Base-by-base conservation (phyloP, 176 grass and related monocot genomes). In the Olyra latifolia region DNA sequence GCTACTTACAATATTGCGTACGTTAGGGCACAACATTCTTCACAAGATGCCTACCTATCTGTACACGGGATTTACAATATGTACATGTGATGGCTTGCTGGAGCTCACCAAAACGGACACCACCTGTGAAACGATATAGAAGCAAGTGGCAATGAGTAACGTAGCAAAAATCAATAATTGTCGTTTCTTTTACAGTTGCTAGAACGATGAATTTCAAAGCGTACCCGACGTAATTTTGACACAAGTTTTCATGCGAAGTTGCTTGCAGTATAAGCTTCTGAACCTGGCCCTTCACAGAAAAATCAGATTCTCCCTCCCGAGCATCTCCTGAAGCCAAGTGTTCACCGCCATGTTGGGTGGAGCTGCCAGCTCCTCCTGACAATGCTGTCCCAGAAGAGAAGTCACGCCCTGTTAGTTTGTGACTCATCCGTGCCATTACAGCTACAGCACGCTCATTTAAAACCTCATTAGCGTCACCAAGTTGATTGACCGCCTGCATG, bases 341-440 rank as follows among this genome's bases (percentile, higher is more conserved):
- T 35, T 86, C 95, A 22, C 74, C 71, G 10, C 72, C 79, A 85
- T 87, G 78, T 66, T 85, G 89, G 71, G 35, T 72, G 10, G 80
- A 75, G 65, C 50, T 82, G 11, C 74, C 86, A 72, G 71, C 41
- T 15, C 77, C 95, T 49, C 77, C 95, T 49, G 89, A 79, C 38
- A 77, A 65, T 22, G 83, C 66, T 66, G 90, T 87, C 24, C 88
- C 88, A 50, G 95, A 93, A 24, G 78, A 91, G 41, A 98, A 98
- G 74, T 98, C 95, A 42, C 95, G 92, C 46, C 95, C 95, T 54
- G 92, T 98, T 53, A 98, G 80, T 49, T 98, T 98, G 69, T 98
- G 89, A 77, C 90, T 98, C 95, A 98, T 98, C 79, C 92, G 89
- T 81, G 88, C 92, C 95, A 98, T 98, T 41, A 98, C 95, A 42